Evolutionary conservation across 345 rosid species (phyloP).

Genomic region (Ailanthus altissimus): DNA sequence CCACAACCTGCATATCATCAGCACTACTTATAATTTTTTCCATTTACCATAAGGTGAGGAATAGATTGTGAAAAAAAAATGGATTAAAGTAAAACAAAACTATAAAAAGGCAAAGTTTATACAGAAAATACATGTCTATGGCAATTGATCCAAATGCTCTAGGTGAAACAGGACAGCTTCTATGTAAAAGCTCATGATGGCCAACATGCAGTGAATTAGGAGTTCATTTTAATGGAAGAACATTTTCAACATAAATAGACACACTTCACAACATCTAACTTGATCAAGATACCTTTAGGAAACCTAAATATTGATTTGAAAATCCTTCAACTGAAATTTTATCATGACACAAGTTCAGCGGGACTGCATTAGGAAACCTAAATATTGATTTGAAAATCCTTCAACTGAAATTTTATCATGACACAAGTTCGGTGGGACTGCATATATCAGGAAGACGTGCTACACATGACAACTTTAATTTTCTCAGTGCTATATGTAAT

Average conservation of each 20-base stretch:
- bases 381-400: no score
- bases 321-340: no score
- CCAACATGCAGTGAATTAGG: background rate
- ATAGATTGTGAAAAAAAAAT: background rate
- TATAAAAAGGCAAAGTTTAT: background rate
- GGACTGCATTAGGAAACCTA: no score
- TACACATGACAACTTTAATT: no score
- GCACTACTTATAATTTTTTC: background rate
- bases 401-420: no score
- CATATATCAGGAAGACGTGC: no score
- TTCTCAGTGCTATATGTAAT: no score
- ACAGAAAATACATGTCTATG: background rate
- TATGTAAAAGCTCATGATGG: background rate
- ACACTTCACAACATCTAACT: background rate
- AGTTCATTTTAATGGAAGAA: background rate
- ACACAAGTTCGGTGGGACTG: no score
- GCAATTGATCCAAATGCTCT: background rate
- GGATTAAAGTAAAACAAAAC: background rate
- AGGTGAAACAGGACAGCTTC: background rate
- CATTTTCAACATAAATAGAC: background rate
- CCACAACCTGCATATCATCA: constrained; percentile 29
- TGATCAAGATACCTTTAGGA: background rate
- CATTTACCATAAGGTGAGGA: background rate
- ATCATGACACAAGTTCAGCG: no score
- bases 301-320: no score